Base-by-base conservation (phyloP, 208 protist species). In the Porcisia deanei region DNA sequence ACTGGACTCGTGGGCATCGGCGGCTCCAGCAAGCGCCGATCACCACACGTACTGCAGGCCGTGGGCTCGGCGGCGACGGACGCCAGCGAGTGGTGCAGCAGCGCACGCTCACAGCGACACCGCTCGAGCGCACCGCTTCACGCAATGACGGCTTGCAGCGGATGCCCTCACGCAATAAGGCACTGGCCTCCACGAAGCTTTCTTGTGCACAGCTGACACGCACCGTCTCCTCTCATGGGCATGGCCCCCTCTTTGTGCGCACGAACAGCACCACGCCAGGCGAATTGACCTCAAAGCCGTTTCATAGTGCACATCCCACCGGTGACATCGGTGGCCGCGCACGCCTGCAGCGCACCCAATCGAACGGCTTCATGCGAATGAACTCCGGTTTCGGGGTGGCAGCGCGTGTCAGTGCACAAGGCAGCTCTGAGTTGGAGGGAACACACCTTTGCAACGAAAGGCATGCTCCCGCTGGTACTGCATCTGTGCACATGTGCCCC, bases 1-100 rank as follows among this genome's bases (percentile, higher is more conserved):
- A 55, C 30, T 53, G 67, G 34, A 67, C 52, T 14, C 64, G 34
- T 12, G 72, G 72, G 39, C 78, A 73, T 66, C 30, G 43, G 54
- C 66, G 78, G 10, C 80, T 71, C 58, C 80, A 75, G 53, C 69
- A 71, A 8, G 70, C 69, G 6, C 73, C 71, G 3, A 52, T 81
- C 37, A 63, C 72, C 52, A 77, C 83, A 3, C 72, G 78, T 57
- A 95, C 78, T 10, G 82, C 71, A 7, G 96, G 91, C 18, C 82
- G 77, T 25, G 12, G 64, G 14, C 77, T 82, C 45, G 73, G 82
- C 65, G 57, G 66, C 25, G 79, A 79, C 49, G 47, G 22, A 2
- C 75, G 70, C 4, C 69, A 55, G 37, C 80, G 75, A 12, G 49
- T 77, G 6, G 71, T 30, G 22, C 71, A 63, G 22, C 78, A 55